These are phyloP conservation scores for Gracilariopsis chorda DNA, from an alignment of 23 red algal species.

Conservation along the genomic window DNA sequence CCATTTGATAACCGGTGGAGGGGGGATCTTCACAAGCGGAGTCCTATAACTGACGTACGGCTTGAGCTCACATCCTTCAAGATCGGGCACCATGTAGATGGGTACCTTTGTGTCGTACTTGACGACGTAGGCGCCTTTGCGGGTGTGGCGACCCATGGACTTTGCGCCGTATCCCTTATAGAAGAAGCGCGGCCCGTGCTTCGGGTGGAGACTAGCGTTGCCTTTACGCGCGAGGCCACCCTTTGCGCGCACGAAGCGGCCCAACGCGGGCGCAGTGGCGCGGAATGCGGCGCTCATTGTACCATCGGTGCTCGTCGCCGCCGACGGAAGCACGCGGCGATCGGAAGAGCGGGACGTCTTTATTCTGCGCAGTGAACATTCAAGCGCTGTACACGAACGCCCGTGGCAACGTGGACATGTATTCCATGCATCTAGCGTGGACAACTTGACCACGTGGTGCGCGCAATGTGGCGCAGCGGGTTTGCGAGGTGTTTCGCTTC, in stretches of 20 bases:
- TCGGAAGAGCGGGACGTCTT: no score
- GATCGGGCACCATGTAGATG: constrained; percentile 10
- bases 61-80: neutral
- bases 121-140: constrained; percentile 47
- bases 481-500: no score
- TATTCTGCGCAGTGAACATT: no score
- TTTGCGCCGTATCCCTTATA: constrained; percentile 67
- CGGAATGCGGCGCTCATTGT: neutral
- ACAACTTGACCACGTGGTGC: no score
- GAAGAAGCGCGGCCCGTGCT: constrained; percentile 45
- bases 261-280: neutral
- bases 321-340: no score
- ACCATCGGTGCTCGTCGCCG: neutral
- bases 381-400: no score
- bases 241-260: neutral
- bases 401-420: neutral
- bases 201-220: constrained; percentile 60
- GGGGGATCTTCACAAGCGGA: neutral
- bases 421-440: no score
- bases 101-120: constrained; percentile 40
- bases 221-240: constrained; percentile 49
- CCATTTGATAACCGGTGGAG: neutral
- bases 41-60: constrained; percentile 42
- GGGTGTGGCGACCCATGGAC: constrained; percentile 72
- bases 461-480: no score